Evolutionary conservation across 2,329 filamentous ascomycete genomes (phyloP), one percentile per base, ranked within the genome.

Genomic region (Alternaria sp.): DNA sequence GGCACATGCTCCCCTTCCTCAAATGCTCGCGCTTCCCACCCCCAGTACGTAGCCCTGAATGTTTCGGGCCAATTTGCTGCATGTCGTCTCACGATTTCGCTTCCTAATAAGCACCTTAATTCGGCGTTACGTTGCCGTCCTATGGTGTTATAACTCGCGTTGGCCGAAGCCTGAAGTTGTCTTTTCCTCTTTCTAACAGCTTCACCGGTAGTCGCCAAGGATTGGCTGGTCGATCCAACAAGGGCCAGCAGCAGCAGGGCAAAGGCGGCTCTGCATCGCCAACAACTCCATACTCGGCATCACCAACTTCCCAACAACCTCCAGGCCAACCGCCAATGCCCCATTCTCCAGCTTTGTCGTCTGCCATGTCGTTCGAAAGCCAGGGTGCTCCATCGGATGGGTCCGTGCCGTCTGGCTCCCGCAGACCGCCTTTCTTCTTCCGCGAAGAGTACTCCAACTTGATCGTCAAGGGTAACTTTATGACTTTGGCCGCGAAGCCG

Each of bases 381-480:
- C 84, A 70, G 81, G 79, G 68, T 80, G 83, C 73, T 42, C 66
- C 70, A 29, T 63, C 68, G 53, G 73, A 77, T 56, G 72, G 72
- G 58, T 71, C 73, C 62, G 67, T 73, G 58, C 67, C 67, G n/a
- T 66, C 73, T 60, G 62, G 88, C 72, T 86, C 89, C 67, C 81
- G 91, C 59, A 89, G 89, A 58, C 84, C 86, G 39, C 91, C 91
- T 14, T 80, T 91, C 61, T 93, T 91, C 87, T 86, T 93, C 71
- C 89, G 91, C 72, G 85, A 89, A 55, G 81, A 87, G 61, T 90
- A 91, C 74, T 89, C 90, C 54, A 91, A 90, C 75, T 88, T 96
- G 72, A 96, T 97, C 66, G 93, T 97, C 72, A 96, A 94, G 82
- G 94, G 94, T 59, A 98, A 97, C 81, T 97, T 98, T 76, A 92